Evolutionary conservation across 2,329 filamentous ascomycete species (phyloP).

Genomic region (Colletotrichum shisoi): DNA sequence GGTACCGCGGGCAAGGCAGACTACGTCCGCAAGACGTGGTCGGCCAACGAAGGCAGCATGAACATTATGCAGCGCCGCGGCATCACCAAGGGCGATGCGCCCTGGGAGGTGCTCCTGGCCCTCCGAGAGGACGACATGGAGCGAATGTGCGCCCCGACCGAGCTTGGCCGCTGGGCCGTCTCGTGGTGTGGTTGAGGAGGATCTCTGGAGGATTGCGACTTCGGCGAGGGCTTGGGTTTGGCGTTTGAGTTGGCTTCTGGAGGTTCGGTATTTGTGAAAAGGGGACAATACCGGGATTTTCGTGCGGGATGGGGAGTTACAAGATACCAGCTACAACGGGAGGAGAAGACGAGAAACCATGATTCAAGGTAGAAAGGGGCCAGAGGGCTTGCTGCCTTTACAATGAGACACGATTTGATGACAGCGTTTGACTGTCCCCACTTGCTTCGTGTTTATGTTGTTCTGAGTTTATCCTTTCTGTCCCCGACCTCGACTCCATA

Average conservation of each 20-base stretch:
- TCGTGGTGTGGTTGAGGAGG: background rate
- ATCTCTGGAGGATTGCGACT: no score
- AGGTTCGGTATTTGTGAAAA: background rate
- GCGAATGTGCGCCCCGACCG: background rate
- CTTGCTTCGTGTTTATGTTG: background rate
- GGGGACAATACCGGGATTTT: background rate
- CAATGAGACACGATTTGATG: background rate
- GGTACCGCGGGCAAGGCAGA: constrained; percentile 20
- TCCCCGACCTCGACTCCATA: background rate
- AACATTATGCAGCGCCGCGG: constrained; percentile 33
- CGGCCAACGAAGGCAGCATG: constrained; percentile 31
- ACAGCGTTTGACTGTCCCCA: background rate
- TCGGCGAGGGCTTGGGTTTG: background rate
- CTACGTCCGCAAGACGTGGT: constrained; percentile 33
- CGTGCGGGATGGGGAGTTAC: background rate
- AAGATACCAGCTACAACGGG: background rate
- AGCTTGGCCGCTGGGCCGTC: constrained; percentile 19
- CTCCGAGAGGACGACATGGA: constrained; percentile 28
- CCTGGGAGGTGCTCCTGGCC: constrained; percentile 27
- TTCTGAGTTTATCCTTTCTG: background rate
- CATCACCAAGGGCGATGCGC: constrained; percentile 16
- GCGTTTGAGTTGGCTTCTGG: background rate
- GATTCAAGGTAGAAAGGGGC: background rate
- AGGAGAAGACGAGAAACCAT: background rate
- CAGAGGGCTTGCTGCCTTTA: background rate